phyloP scores from a whole-genome alignment of 371 early-diverging fungal genomes.

The Mucor piriformis region DNA sequence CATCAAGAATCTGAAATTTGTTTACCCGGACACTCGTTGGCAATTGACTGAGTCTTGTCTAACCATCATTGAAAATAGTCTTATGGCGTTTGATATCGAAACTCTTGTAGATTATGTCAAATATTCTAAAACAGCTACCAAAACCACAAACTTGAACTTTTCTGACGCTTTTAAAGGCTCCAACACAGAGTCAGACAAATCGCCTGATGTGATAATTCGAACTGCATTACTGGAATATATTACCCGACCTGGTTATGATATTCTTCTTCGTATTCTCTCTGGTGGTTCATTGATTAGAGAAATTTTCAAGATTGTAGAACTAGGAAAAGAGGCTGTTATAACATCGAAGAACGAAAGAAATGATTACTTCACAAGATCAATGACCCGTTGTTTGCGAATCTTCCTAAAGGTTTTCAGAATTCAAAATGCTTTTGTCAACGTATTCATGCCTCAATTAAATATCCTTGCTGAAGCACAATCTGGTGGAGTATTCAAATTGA shows the following conservation, averaged over 20 bases:
- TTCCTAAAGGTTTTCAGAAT: slow-evolving; percentile 61
- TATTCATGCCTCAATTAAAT: slow-evolving; percentile 61
- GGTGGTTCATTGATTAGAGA: slow-evolving; percentile 68
- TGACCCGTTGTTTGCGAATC: slow-evolving; percentile 65
- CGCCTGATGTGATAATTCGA: not conserved
- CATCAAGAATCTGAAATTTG: slow-evolving; percentile 65
- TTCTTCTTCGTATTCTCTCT: slow-evolving; percentile 72
- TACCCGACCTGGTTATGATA: slow-evolving; percentile 83
- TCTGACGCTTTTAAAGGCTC: not conserved
- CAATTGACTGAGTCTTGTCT: slow-evolving; percentile 70
- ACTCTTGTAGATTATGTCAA: slow-evolving; percentile 26
- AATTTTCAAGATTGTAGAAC: slow-evolving; percentile 64
- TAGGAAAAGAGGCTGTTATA: slow-evolving; percentile 26
- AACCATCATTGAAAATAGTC: slow-evolving; percentile 69
- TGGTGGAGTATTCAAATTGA: slow-evolving; percentile 24
- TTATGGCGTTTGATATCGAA: slow-evolving; percentile 70
- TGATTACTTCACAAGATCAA: slow-evolving; percentile 29
- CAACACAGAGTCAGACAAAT: not conserved
- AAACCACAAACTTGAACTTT: not conserved
- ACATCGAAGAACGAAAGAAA: not conserved
- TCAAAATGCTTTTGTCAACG: slow-evolving; percentile 71
- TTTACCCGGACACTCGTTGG: slow-evolving; percentile 72
- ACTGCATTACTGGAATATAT: slow-evolving; percentile 18
- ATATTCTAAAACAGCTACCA: not conserved
- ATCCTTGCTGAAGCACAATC: slow-evolving; percentile 14